Percentiles rank a stretch among this genome's conserved stretches.
Evolutionary conservation across 805 yeast genomes (phyloP).

Genomic region (Priceomyces carsonii): DNA sequence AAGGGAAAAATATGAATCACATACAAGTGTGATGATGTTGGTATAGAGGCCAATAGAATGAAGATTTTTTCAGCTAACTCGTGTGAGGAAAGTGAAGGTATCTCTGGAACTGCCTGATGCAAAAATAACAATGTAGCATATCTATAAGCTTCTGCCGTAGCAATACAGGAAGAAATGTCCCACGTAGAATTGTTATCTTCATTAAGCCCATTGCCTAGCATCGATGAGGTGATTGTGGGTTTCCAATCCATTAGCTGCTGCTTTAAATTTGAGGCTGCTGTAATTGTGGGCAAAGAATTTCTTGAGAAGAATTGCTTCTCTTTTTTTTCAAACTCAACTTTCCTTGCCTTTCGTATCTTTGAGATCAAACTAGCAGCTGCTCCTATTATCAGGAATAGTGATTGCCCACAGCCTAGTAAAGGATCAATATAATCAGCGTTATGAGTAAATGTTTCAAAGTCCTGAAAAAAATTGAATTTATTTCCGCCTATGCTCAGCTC

Average conservation of each 20-base stretch:
- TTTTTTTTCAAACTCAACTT: slow-evolving; percentile 11
- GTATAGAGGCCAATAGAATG: slow-evolving; percentile 62
- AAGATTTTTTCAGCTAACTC: slow-evolving; percentile 60
- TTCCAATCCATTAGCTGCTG: slow-evolving; percentile 57
- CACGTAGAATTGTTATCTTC: slow-evolving; percentile 47
- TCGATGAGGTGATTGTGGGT: slow-evolving; percentile 44
- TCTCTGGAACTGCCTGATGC: slow-evolving; percentile 72
- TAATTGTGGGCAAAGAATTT: slow-evolving; percentile 48
- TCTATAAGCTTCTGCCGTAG: slow-evolving; percentile 72
- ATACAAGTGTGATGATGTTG: slow-evolving; percentile 55
- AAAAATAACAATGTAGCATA: slow-evolving; percentile 58
- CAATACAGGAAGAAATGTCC: slow-evolving; percentile 60
- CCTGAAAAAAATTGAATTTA: slow-evolving; percentile 35
- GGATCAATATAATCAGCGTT: slow-evolving; percentile 55
- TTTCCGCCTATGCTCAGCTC: slow-evolving; percentile 20
- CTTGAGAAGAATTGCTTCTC: slow-evolving; percentile 12
- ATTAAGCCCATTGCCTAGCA: slow-evolving; percentile 13
- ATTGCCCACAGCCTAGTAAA: slow-evolving; percentile 65
- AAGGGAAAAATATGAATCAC: slow-evolving; percentile 67
- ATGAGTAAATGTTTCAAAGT: slow-evolving; percentile 36
- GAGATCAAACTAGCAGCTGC: slow-evolving; percentile 58
- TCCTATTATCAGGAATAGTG: slow-evolving; percentile 63
- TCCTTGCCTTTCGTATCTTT: slow-evolving; percentile 43
- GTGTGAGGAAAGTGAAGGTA: slow-evolving; percentile 55
- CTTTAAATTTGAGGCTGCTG: slow-evolving; percentile 56